Evolutionary conservation across 129 eudicot genomes (phyloP), one percentile per base, ranked within the genome.

Genomic region (Pulicaria dysenterica): DNA sequence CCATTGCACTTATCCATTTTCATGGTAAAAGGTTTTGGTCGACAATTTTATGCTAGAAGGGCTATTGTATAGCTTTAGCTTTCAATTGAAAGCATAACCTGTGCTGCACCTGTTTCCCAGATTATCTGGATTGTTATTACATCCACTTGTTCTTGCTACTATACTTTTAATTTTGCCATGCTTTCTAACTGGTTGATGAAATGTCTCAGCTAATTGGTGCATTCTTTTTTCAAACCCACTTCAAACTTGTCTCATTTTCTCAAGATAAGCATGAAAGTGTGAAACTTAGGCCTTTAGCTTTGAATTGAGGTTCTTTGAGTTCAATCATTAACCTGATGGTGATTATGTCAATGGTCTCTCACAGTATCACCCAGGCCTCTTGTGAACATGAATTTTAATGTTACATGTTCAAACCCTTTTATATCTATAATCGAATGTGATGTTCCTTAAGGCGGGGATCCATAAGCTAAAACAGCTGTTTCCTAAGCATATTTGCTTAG

Each of bases 151-250:
- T 48, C 13, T 3, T 48, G 15, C 2, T 10, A 0, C 16, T 55
- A 16, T 16, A 16, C 17, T 0, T 2, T 17, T 44, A 17, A 8
- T 8, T 70, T 11, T 14, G 40, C 6, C 44, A 73, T 48, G 60
- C 46, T 6, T 39, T 17, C 38, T 3, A 73, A 37, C 61, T 62
- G 51, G 39, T 73, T 73, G 69, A 60, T 46, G 39, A 24, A 60
- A 58, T 60, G 68, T 37, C 70, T 37, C 49, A 46, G 60, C 60
- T 17, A 70, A 70, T 70, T 43, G 19, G 40, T 42, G 31, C 65
- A 13, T 69, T 7, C 2, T 59, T 39, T 60, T 36, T 73, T 12
- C 40, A 61, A 14, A 73, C 40, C 49, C 31, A 39, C n/a, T 49
- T 72, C 47, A 34, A 45, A 47, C 15, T 58, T 60, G 19, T 4